Evolutionary conservation across 768 basidiomycete genomes (phyloP), one percentile per base, ranked within the genome.

Genomic region (Amanita muscaria): DNA sequence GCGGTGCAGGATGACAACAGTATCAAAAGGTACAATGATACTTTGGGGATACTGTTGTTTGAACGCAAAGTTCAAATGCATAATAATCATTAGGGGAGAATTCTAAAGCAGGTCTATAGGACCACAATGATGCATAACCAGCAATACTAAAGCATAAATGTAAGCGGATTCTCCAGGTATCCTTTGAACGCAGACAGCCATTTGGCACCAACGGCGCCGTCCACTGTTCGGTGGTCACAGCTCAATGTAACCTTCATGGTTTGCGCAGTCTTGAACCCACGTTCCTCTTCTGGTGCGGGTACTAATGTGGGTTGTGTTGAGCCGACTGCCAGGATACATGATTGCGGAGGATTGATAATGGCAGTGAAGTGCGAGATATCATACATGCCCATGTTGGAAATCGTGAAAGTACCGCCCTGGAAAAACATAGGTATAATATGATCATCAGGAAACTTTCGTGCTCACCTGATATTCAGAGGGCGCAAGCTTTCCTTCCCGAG

Each of bases 301-400:
- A 92, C 80, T 12, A 98, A 68, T 42, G 83, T 85, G n/a, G 88
- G 76, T 60, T 80, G 75, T 14, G 90, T 91, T 15, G 82, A 75
- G 27, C 96, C 93, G 54, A 98, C 80, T 35, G 96, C 96, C 49
- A 99, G 83, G 58, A 98, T 99, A 67, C 93, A 97, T 37, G 90
- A 88, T 65, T 98, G 96, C 19, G 96, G 96, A 11, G 87, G 80
- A 74, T 99, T 99, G 77, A 99, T 94, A 70, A 99, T 98, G 37
- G 96, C 96, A 11, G 93, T 97, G 66, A 99, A 99, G 66, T 92
- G 86, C 44, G 81, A 77, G 57, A 97, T 78, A 50, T 87, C 93
- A 60, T 76, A 96, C 96, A 99, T 99, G 66, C 96, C 96, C 45
- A 99, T 75, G 70, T 99, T 99, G 48, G 96, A 99, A 62, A 99